Base-by-base conservation (phyloP, 352 stramenopile genomes). In the Stramenopiles sp. region DNA sequence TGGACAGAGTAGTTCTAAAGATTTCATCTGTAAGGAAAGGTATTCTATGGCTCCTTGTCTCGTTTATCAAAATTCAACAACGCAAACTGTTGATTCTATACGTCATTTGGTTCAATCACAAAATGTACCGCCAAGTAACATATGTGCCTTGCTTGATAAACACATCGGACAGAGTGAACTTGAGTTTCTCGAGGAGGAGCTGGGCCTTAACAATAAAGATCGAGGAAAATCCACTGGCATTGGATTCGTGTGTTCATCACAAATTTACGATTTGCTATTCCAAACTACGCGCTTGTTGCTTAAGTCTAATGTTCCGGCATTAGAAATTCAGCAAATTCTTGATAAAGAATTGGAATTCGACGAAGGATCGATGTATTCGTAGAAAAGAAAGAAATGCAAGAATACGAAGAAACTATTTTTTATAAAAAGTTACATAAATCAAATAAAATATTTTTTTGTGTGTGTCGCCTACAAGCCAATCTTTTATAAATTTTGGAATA, bases 401-500 rank as follows among this genome's bases (percentile, higher is more conserved):
- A 55, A 55, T 55, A 55, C 14, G 39, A 55, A 55, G 39, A 55
- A 55, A 14, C 39, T 55, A 14, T 55, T 55, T 55, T 14, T 55
- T n/a, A n/a, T n/a, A n/a, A n/a, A n/a, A n/a, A n/a, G n/a, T n/a
- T n/a, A n/a, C n/a, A n/a, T n/a, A n/a, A n/a, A n/a, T n/a, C n/a
- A n/a, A n/a, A n/a, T n/a, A n/a, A n/a, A n/a, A n/a, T n/a, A n/a
- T n/a, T n/a, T n/a, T n/a, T n/a, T n/a, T n/a, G n/a, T n/a, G n/a
- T n/a, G n/a, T n/a, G n/a, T n/a, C n/a, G n/a, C n/a, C n/a, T n/a
- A n/a, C n/a, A n/a, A n/a, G n/a, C n/a, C n/a, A n/a, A n/a, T n/a
- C n/a, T 14, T 55, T 55, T 55, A 55, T 14, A 55, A 55, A 55
- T 98, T 97, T 86, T 98, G 94, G 86, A 95, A 98, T 78, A 99